phyloP scores from a whole-genome alignment of 371 early-diverging fungal genomes.

The Vairimorpha necatrix region DNA sequence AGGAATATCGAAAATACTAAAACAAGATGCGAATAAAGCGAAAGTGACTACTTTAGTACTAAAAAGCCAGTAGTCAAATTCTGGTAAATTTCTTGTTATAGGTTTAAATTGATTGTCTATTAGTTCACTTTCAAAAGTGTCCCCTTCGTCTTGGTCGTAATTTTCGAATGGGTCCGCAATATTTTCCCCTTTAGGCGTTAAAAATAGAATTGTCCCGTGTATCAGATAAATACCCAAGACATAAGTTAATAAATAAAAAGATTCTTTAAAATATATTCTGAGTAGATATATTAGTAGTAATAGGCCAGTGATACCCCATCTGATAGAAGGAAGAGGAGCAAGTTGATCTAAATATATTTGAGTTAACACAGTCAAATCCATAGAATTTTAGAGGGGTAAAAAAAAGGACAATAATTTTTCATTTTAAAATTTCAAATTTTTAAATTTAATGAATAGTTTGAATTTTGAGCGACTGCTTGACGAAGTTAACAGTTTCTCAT shows the following conservation, averaged over 20 bases:
- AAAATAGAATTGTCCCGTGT: conserved; percentile 63
- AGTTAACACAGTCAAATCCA: conserved; percentile 45
- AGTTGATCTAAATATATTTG: conserved; percentile 61
- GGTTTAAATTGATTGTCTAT: conserved; percentile 90
- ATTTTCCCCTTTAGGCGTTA: conserved; percentile 62
- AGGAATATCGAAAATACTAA: conserved; percentile 79
- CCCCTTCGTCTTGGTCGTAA: conserved; percentile 47
- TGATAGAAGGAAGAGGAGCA: conserved; percentile 30
- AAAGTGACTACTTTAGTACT: conserved; percentile 37
- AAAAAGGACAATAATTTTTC: too few relatives aligned
- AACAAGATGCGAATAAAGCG: conserved; percentile 55
- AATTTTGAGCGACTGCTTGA: not conserved
- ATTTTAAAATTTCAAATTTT: too few relatives aligned
- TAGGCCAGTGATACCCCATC: conserved; percentile 54
- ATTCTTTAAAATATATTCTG: conserved; percentile 37
- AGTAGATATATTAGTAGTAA: conserved; percentile 49
- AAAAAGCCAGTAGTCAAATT: conserved; percentile 90
- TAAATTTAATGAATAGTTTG: too few relatives aligned
- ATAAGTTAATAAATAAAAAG: conserved; percentile 62
- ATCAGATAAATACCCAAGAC: conserved; percentile 62
- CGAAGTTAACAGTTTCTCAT: not conserved
- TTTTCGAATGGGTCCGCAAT: conserved; percentile 64
- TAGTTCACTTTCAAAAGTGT: conserved; percentile 29
- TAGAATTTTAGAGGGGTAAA: conserved; percentile 13
- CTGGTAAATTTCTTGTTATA: conserved; percentile 92